Conservation (phyloP, 2,329 filamentous ascomycete genomes). For the Calonectria pseudoturangicola region DNA sequence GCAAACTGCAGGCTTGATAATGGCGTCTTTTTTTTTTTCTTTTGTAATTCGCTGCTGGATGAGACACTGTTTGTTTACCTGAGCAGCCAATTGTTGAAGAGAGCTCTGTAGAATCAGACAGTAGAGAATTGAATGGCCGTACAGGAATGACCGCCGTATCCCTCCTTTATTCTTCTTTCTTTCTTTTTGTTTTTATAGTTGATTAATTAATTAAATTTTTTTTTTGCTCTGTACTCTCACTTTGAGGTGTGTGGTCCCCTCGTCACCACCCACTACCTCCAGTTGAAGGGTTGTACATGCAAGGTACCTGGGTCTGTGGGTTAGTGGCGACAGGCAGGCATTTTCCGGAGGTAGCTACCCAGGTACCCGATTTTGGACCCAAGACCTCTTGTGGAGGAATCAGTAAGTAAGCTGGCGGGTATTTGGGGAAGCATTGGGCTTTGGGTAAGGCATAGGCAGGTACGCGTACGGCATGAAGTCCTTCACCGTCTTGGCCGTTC, state of each 20-base stretch:
- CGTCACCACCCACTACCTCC: slow-evolving; percentile 2
- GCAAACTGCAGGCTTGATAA: not conserved
- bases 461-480: slow-evolving; percentile 29
- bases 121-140: not conserved
- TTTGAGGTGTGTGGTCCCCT: slow-evolving; percentile 13
- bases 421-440: slow-evolving; percentile 35
- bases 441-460: slow-evolving; percentile 30
- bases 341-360: slow-evolving; percentile 26
- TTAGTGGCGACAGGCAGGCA: slow-evolving; percentile 19
- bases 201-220: not conserved
- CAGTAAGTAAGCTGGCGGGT: slow-evolving; percentile 14
- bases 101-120: not conserved
- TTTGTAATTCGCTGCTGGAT: not conserved
- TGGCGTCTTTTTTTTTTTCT: not conserved
- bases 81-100: slow-evolving; percentile 4
- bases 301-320: slow-evolving; percentile 23
- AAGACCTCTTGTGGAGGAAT: slow-evolving; percentile 34
- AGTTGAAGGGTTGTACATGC: slow-evolving; percentile 19
- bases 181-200: no score
- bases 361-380: slow-evolving; percentile 32
- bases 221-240: not conserved
- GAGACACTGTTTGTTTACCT: not conserved
- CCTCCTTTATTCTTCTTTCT: not conserved
- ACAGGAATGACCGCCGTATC: not conserved
- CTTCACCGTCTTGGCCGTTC: slow-evolving; percentile 34